Percentiles rank a stretch among this genome's conserved stretches.
These are phyloP conservation scores for Kwoniella newhampshirensis DNA, from an alignment of 768 basidiomycete genomes.

Conservation along the genomic window DNA sequence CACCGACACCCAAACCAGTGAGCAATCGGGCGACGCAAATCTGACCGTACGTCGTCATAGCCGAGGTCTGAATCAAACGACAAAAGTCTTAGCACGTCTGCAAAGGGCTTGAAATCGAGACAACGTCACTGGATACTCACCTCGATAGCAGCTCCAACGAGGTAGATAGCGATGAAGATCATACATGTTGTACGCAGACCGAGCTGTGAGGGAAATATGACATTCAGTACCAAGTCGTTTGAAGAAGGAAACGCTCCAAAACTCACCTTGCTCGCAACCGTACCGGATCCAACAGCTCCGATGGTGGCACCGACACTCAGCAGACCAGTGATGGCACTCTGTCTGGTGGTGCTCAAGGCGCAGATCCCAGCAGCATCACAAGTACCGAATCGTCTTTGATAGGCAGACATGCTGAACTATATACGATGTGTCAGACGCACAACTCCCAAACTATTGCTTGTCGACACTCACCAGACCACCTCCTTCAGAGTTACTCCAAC, in stretches of 20 bases:
- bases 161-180: conserved; percentile 46
- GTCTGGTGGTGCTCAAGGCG: conserved; percentile 41
- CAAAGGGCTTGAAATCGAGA: too few relatives aligned
- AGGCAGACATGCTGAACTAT: conserved; percentile 44
- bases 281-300: conserved; percentile 48
- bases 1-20: conserved; percentile 49
- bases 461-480: conserved; percentile 40
- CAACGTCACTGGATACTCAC: too few relatives aligned
- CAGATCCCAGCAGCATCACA: conserved; percentile 41
- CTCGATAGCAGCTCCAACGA: conserved; percentile 51
- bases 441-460: not conserved
- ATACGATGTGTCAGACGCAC: conserved; percentile 1
- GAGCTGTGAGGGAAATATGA: conserved; percentile 15
- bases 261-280: conserved; percentile 36
- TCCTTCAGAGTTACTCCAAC: conserved; percentile 50
- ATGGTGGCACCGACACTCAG: conserved; percentile 49
- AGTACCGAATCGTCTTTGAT: conserved; percentile 43
- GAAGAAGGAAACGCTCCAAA: not conserved
- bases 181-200: conserved; percentile 49
- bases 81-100: too few relatives aligned
- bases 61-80: conserved; percentile 31
- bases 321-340: conserved; percentile 50
- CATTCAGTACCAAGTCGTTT: not conserved
- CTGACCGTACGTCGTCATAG: conserved; percentile 45
- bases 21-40: conserved; percentile 48